Evolutionary conservation across 345 rosid species (phyloP).

Genomic region (Turritis glabra): DNA sequence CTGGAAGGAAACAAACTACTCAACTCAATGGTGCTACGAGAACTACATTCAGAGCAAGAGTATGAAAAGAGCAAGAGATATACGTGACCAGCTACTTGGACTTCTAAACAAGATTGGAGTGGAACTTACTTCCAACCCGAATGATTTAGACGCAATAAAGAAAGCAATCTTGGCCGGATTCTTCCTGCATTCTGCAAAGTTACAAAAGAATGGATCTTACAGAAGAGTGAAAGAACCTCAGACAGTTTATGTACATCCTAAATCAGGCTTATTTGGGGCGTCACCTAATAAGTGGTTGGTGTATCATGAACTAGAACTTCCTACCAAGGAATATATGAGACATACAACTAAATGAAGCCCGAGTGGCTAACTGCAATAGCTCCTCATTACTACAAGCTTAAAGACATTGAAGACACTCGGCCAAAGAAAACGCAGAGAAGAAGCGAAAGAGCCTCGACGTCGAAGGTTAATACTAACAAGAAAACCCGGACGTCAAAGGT

Average conservation of each 20-base stretch:
- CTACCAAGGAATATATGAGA: conserved; percentile 93
- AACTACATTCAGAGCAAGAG: conserved; percentile 95
- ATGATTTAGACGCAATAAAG: conserved; percentile 74
- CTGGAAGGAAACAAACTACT: conserved; percentile 88
- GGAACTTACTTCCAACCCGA: conserved; percentile 56
- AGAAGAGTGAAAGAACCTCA: conserved; percentile 85
- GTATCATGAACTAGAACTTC: conserved; percentile 83
- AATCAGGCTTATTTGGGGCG: conserved; percentile 65
- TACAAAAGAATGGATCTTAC: conserved; percentile 84
- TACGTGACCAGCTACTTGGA: conserved; percentile 80
- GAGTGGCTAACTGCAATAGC: conserved; percentile 96
- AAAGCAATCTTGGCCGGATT: conserved; percentile 89
- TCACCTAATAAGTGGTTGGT: conserved; percentile 73
- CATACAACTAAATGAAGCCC: conserved; percentile 84
- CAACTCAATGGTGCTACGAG: conserved; percentile 94
- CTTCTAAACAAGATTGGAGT: conserved; percentile 91
- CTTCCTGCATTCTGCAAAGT: conserved; percentile 81
- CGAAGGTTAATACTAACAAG: conserved; percentile 15
- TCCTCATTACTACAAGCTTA: conserved; percentile 84
- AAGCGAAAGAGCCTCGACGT: not conserved
- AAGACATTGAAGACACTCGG: conserved; percentile 76
- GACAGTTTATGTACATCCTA: conserved; percentile 87
- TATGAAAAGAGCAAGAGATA: conserved; percentile 92
- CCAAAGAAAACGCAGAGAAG: conserved; percentile 19
- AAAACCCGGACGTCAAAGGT: conserved; percentile 2